phyloP scores from a whole-genome alignment of 441 rosid genomes.

The Jatropha podagrica region DNA sequence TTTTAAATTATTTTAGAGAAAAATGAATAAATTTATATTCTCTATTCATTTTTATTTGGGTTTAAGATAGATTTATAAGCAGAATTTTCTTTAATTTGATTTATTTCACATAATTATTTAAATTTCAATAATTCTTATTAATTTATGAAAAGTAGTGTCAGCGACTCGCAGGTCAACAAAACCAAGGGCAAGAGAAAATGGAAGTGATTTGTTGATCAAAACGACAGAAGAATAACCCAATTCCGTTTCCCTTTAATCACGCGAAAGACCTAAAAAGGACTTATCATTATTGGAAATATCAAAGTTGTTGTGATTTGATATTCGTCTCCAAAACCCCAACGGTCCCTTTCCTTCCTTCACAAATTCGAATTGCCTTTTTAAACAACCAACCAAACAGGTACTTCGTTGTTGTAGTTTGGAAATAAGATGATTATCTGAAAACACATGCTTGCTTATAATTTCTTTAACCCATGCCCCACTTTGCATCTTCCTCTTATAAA shows the following conservation, averaged over 20 bases:
- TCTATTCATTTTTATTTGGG: no score
- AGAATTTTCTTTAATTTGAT: no score
- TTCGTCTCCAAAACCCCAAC: neutral
- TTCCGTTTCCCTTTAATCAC: neutral
- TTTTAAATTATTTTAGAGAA: no score
- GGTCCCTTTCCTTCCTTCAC: neutral
- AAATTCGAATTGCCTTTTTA: neutral
- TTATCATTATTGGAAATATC: slow-evolving; percentile 15
- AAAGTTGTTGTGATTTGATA: neutral
- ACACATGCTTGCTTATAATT: neutral
- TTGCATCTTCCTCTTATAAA: neutral
- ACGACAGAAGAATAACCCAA: neutral
- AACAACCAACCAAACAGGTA: neutral
- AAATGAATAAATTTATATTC: no score
- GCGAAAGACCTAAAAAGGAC: slow-evolving; percentile 1
- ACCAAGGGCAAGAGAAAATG: neutral
- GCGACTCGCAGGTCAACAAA: neutral
- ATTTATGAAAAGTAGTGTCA: neutral
- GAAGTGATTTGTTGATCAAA: neutral
- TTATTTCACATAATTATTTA: no score
- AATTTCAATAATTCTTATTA: no score
- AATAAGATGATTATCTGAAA: neutral
- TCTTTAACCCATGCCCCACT: neutral
- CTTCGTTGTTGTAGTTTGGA: neutral
- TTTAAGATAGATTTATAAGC: no score